Base-by-base conservation (phyloP, 2,329 filamentous ascomycete genomes). In the Ascomycota sp. region DNA sequence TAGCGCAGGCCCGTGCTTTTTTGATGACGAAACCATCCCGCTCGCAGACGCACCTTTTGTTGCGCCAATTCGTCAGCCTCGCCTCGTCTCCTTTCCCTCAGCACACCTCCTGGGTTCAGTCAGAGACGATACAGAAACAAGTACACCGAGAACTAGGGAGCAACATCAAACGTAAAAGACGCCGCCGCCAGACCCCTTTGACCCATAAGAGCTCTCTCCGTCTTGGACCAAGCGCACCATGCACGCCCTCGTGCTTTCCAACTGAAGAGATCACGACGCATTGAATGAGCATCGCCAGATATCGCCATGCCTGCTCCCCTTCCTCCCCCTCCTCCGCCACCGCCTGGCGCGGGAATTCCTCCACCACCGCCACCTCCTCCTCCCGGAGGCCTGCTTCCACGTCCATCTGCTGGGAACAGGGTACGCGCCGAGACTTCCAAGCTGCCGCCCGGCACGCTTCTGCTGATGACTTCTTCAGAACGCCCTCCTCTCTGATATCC, bases 401-500 rank as follows among this genome's bases (percentile, higher is more conserved):
- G 66, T 44, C 69, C 75, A 29, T 55, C 70, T 27, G 24, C 57
- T 41, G 60, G 57, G 13, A 67, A 68, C 44, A 64, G 78, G 56
- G 78, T 83, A 65, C 47, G 72, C 10, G 13, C 3, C 16, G n/a
- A 6, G n/a, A 5, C 25, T 6, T 26, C 25, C 13, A 25, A 10
- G 10, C 4, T 11, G 6, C 12, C 8, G 0, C 5, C 6, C 25
- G 7, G n/a, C 32, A 25, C 13, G 2, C 28, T 25, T 34, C 25
- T 35, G 39, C 36, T 46, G 41, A 35, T 21, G 13, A 38, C 21
- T 31, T 3, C 12, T 4, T 45, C 32, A 95, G 86, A 76, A 76
- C 45, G 84, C 86, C 35, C 65, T 98, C 27, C 68, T 95, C 31
- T 67, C 72, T 47, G 86, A 95, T 54, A 98, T 98, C 44, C 61